These are phyloP conservation scores for Pisolithus albus DNA, from an alignment of 768 basidiomycete genomes.

Conservation along the genomic window DNA sequence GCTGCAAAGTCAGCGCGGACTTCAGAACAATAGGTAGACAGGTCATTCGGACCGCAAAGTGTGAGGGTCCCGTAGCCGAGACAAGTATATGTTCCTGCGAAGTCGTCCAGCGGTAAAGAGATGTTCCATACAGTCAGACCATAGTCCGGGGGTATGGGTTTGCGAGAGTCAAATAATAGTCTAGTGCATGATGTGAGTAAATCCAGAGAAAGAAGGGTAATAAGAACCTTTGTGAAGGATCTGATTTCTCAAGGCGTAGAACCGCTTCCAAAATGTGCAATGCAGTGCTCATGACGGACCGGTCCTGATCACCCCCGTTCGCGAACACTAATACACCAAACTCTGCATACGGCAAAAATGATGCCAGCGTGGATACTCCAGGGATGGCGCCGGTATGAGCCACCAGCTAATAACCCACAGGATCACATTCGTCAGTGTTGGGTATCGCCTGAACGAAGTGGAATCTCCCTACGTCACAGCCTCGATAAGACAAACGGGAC, in stretches of 20 bases:
- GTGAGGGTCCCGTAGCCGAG: slow-evolving; percentile 33
- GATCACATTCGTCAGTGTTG: not conserved
- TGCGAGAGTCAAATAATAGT: not conserved
- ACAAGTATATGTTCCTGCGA: slow-evolving; percentile 32
- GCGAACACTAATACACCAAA: slow-evolving; percentile 32
- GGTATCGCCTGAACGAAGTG: not conserved
- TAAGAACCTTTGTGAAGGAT: slow-evolving; percentile 6
- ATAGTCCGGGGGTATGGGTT: not conserved
- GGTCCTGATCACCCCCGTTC: slow-evolving; percentile 21
- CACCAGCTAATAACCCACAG: slow-evolving; percentile 23
- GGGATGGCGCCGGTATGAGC: slow-evolving; percentile 29
- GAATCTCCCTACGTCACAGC: slow-evolving; percentile 30
- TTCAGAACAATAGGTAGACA: slow-evolving; percentile 16
- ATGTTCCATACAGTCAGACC: not conserved
- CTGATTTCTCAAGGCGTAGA: slow-evolving; percentile 5
- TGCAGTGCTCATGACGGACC: slow-evolving; percentile 3
- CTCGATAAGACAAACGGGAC: slow-evolving; percentile 32
- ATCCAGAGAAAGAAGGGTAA: not conserved
- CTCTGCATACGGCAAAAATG: slow-evolving; percentile 30
- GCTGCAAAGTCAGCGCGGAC: slow-evolving; percentile 24
- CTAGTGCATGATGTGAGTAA: not conserved
- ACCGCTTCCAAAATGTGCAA: slow-evolving; percentile 20
- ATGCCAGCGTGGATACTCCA: slow-evolving; percentile 26
- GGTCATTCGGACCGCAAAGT: slow-evolving; percentile 27
- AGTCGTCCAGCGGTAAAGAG: slow-evolving; percentile 14